A percentile compares a stretch with the other conserved stretches of the same genome.
Evolutionary conservation across 1,284 basidiomycete species (phyloP).

Genomic region (Phaffia rhodozyma): DNA sequence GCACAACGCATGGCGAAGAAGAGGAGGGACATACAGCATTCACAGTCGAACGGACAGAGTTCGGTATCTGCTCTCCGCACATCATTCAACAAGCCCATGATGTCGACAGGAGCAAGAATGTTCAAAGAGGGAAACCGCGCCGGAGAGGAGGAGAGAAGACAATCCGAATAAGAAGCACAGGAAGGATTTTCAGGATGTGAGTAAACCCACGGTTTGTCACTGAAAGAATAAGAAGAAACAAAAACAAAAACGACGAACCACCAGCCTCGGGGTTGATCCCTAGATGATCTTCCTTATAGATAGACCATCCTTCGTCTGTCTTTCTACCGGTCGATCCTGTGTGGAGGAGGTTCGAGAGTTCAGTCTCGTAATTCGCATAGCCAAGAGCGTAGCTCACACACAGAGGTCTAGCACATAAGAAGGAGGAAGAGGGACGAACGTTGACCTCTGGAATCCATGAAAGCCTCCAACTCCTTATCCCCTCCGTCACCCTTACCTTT

Average conservation of each 20-base stretch:
- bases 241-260: constrained; percentile 42
- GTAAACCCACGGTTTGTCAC: not conserved
- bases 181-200: not conserved
- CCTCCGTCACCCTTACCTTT: not conserved
- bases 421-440: too few species aligned
- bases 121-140: constrained; percentile 21
- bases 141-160: constrained; percentile 17
- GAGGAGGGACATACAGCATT: constrained; percentile 53
- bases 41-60: constrained; percentile 58
- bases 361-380: too few species aligned
- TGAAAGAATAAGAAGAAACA: not conserved
- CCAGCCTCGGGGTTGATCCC: constrained; percentile 60
- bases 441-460: too few species aligned
- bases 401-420: too few species aligned
- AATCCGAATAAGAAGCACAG: not conserved
- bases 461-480: not conserved
- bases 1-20: constrained; percentile 21
- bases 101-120: constrained; percentile 24
- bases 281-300: constrained; percentile 79
- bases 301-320: constrained; percentile 70
- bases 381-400: too few species aligned
- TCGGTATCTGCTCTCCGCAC: constrained; percentile 40
- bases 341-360: too few species aligned
- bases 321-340: constrained; percentile 46
- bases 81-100: not conserved